A percentile compares a stretch with the other conserved stretches of the same genome.
Evolutionary conservation across 768 basidiomycete genomes (phyloP).

Genomic region (Tylopilus sp.): DNA sequence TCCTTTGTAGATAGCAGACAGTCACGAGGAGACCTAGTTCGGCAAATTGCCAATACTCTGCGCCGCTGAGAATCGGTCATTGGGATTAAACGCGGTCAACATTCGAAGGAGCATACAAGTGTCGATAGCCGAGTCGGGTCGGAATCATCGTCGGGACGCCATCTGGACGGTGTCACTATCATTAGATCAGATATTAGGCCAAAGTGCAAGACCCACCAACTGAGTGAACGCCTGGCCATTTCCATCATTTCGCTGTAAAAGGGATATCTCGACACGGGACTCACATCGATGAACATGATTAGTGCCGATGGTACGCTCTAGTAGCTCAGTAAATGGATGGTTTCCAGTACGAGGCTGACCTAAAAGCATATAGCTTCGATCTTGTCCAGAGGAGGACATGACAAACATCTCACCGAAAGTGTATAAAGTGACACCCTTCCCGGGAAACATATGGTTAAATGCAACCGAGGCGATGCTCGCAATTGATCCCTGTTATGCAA

Average conservation of each 20-base stretch:
- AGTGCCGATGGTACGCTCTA: conserved; percentile 37
- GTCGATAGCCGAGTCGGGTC: conserved; percentile 43
- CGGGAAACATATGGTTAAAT: conserved; percentile 30
- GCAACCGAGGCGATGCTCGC: conserved; percentile 38
- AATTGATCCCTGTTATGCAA: conserved; percentile 32
- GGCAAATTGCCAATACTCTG: conserved; percentile 47
- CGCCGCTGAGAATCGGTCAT: conserved; percentile 21
- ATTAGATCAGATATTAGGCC: neutral
- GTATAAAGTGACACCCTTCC: conserved; percentile 31
- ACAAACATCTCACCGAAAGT: conserved; percentile 41
- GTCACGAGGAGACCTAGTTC: conserved; percentile 35
- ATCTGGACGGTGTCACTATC: conserved; percentile 30
- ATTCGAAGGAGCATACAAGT: conserved; percentile 33
- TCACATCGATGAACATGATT: conserved; percentile 42
- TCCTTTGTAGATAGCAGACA: neutral
- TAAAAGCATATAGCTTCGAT: conserved; percentile 14
- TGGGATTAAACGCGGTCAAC: conserved; percentile 13
- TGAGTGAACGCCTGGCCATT: conserved; percentile 39
- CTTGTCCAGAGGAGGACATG: neutral
- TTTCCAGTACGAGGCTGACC: conserved; percentile 53
- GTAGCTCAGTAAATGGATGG: conserved; percentile 36
- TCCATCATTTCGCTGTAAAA: neutral
- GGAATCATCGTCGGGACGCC: conserved; percentile 52
- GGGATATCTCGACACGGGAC: neutral
- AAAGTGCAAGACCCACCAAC: conserved; percentile 30